These are phyloP conservation scores for Yueomyces sp. DNA, from an alignment of 805 yeast species.

Conservation along the genomic window DNA sequence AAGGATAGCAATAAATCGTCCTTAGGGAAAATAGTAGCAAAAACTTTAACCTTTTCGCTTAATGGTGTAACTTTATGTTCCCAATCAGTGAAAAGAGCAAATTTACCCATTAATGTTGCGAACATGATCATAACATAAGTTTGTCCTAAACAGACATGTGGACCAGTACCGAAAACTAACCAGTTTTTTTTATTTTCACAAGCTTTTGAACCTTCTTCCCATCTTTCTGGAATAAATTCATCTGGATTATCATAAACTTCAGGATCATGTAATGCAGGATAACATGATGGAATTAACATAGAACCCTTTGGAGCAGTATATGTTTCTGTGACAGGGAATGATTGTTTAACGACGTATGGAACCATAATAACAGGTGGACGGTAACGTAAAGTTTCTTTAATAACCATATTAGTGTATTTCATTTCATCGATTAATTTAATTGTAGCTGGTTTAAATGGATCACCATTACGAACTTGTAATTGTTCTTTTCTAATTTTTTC, in stretches of 20 bases:
- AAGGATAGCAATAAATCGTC: constrained; percentile 83
- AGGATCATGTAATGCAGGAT: constrained; percentile 95
- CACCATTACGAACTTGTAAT: constrained; percentile 64
- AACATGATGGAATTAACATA: constrained; percentile 90
- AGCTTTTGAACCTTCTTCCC: constrained; percentile 71
- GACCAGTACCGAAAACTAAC: constrained; percentile 95
- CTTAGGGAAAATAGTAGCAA: constrained; percentile 96
- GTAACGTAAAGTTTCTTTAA: constrained; percentile 82
- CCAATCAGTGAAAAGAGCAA: constrained; percentile 68
- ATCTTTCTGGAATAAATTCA: constrained; percentile 89
- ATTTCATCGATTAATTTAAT: constrained; percentile 71
- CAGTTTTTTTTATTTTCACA: constrained; percentile 74
- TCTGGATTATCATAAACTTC: constrained; percentile 94
- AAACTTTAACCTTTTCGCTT: constrained; percentile 87
- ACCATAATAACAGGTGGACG: constrained; percentile 98
- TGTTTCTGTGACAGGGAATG: constrained; percentile 67
- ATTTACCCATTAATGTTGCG: constrained; percentile 84
- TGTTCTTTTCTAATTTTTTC: constrained; percentile 87
- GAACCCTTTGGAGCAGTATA: constrained; percentile 95
- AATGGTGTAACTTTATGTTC: constrained; percentile 69
- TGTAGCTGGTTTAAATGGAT: constrained; percentile 46
- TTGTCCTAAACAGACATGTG: constrained; percentile 93
- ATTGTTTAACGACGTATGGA: constrained; percentile 83
- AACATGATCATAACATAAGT: constrained; percentile 84
- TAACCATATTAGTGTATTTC: constrained; percentile 83